phyloP scores from a whole-genome alignment of 805 yeast genomes.

The Wickerhamomyces pijperi region DNA sequence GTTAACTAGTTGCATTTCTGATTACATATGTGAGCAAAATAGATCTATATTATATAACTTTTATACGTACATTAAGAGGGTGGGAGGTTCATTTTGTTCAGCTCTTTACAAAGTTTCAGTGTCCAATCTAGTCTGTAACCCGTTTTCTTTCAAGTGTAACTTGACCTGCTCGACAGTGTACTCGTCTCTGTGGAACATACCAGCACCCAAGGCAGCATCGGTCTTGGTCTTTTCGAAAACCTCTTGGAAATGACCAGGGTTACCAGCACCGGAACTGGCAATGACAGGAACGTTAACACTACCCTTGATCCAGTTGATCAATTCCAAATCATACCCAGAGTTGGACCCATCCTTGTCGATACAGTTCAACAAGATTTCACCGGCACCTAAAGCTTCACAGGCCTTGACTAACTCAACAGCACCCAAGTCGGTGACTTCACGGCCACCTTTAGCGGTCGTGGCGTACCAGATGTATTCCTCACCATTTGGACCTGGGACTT shows the following conservation, averaged over 20 bases:
- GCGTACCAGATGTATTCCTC: constrained; percentile 88
- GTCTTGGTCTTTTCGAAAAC: constrained; percentile 74
- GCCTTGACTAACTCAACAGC: constrained; percentile 84
- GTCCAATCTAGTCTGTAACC: constrained; percentile 69
- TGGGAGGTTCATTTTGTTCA: too few species aligned
- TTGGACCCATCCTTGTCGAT: constrained; percentile 97
- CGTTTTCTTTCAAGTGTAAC: constrained; percentile 42
- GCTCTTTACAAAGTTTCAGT: constrained; percentile 3
- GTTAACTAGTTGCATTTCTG: too few species aligned
- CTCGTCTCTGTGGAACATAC: constrained; percentile 94
- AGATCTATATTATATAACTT: neutral
- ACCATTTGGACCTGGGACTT: constrained; percentile 73
- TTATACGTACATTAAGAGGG: too few species aligned
- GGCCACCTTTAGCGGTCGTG: constrained; percentile 94
- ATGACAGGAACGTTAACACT: constrained; percentile 85
- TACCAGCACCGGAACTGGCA: constrained; percentile 97
- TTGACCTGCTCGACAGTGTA: constrained; percentile 83
- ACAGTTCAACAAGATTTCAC: constrained; percentile 86
- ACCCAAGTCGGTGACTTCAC: constrained; percentile 82
- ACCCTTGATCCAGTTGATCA: constrained; percentile 64
- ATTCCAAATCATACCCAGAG: constrained; percentile 84
- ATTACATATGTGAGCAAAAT: too few species aligned
- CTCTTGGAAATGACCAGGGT: constrained; percentile 80
- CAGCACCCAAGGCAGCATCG: constrained; percentile 98
- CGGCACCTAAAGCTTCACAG: constrained; percentile 91